Evolutionary conservation across 73 alveolate genomes (phyloP), one percentile per base, ranked within the genome.

Genomic region (Tetrahymena borealis): DNA sequence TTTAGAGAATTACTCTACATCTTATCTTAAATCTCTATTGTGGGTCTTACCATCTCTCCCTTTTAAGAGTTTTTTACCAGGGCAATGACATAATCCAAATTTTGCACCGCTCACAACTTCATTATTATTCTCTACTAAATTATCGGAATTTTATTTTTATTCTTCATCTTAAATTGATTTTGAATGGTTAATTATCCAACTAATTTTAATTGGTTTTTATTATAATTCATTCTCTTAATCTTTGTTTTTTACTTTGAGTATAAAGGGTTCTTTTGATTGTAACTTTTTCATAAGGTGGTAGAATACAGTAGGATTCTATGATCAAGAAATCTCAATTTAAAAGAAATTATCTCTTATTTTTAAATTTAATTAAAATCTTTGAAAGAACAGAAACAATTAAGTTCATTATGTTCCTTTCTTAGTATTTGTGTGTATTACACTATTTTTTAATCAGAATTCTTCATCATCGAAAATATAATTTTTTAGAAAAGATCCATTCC

Each of bases 31-130:
- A 94, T 95, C 95, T 37, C 98, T 78, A 33, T 90, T 60, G 37
- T 96, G 96, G 4, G 31, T 78, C 78, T 96, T 96, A 2, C 98
- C 98, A 93, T 96, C 98, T 38, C 98, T 38, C 3, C 98, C 98
- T 92, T 77, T 92, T 24, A 90, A 78, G 18, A 96, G 38, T n/a
- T 94, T 96, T 77, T 96, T 96, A 24, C 98, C 98, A 9, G 98
- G 98, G 78, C 98, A 96, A 39, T 96, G 92, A 28, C 94, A 42
- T 16, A 96, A 39, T 11, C 93, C 96, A 16, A 96, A 93, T 37
- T 43, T 43, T 43, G 79, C 36, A 0, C 2, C 18, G 7, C 2
- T 11, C 2, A 1, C 7, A 43, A 6, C 1, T 43, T 43, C 5
- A 43, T 43, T 11, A 1, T 43, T n/a, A 6, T 1, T 43, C 7